Conservation (phyloP, 345 rosid genomes). For the Murraya paniculata region DNA sequence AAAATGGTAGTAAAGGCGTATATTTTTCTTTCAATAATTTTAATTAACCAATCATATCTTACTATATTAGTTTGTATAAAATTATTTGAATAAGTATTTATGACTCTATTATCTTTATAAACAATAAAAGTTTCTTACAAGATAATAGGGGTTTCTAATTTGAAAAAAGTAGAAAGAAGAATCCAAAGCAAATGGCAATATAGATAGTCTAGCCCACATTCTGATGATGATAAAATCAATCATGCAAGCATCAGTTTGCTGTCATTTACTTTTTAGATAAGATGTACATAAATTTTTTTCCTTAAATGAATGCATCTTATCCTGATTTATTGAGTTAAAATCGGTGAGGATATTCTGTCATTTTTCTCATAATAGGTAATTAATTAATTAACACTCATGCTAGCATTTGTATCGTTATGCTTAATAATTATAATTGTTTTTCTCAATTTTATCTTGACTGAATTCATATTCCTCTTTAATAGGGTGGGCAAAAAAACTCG, state of each 20-base stretch:
- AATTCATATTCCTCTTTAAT: background rate
- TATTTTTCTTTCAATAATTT: too few species aligned
- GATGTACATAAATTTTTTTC: background rate
- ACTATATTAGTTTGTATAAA: too few species aligned
- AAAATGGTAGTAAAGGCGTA: too few species aligned
- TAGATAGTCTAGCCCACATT: background rate
- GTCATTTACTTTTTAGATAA: slow-evolving; percentile 1
- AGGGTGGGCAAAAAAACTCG: too few species aligned
- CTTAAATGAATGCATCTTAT: background rate
- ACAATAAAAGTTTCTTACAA: background rate
- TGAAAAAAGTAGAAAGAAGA: background rate
- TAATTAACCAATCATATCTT: too few species aligned
- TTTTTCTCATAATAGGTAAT: background rate
- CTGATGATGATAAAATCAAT: background rate
- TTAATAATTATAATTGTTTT: background rate
- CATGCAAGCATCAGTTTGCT: background rate
- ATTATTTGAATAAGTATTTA: too few species aligned
- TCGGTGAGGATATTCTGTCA: background rate
- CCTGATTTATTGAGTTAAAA: background rate
- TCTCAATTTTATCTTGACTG: background rate
- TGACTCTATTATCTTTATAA: background rate
- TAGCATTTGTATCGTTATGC: background rate
- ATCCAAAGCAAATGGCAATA: background rate
- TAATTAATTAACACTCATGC: too few species aligned
- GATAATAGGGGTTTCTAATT: background rate